phyloP scores from a whole-genome alignment of 768 basidiomycete species.

The Leccinum pellstonianum region DNA sequence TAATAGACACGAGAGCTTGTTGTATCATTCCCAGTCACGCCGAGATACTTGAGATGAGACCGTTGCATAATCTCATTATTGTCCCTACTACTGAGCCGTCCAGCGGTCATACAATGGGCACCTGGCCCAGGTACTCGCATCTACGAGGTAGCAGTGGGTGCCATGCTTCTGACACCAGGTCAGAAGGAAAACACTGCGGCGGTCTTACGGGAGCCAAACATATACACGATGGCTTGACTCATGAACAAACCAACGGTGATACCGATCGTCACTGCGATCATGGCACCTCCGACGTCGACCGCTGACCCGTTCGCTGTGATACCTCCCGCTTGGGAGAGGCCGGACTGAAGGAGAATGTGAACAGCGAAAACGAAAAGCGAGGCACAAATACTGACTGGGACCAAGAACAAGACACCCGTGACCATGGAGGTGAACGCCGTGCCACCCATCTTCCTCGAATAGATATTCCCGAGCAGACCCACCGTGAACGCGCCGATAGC shows the following conservation, averaged over 20 bases:
- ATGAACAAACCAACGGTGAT: slow-evolving; percentile 89
- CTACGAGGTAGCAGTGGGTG: neutral
- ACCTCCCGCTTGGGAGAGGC: slow-evolving; percentile 83
- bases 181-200: slow-evolving; percentile 85
- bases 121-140: slow-evolving; percentile 1
- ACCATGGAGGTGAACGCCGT: slow-evolving; percentile 92
- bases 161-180: slow-evolving; percentile 7
- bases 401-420: slow-evolving; percentile 82
- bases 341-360: slow-evolving; percentile 49
- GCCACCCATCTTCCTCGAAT: slow-evolving; percentile 78
- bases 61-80: neutral
- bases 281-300: slow-evolving; percentile 82
- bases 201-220: slow-evolving; percentile 80
- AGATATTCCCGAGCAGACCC: slow-evolving; percentile 74
- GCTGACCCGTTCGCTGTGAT: slow-evolving; percentile 78
- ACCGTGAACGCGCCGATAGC: slow-evolving; percentile 84
- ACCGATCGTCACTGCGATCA: slow-evolving; percentile 89
- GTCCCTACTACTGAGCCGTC: slow-evolving; percentile 4
- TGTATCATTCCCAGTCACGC: neutral
- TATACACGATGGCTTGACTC: slow-evolving; percentile 84
- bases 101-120: slow-evolving; percentile 5
- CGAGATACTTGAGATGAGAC: neutral
- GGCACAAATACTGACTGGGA: slow-evolving; percentile 59
- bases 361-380: neutral
- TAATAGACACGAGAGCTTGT: slow-evolving; percentile 7